Conservation (phyloP, 179 eudicot species). For the Actinidia chinensis region DNA sequence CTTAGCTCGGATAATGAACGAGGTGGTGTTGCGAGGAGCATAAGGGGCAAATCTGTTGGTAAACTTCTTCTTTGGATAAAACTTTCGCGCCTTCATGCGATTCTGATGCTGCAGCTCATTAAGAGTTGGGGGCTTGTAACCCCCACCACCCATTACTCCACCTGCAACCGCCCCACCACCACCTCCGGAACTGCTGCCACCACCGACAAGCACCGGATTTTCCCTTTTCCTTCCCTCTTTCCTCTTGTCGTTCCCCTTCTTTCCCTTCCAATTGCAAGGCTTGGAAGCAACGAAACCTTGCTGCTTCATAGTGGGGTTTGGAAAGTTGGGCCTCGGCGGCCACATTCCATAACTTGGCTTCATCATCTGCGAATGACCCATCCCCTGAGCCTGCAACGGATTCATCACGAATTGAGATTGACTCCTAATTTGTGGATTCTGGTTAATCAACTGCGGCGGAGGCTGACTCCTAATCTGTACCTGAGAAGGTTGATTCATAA, state of each 20-base stretch:
- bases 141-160: constrained; percentile 22
- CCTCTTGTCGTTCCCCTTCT: constrained; percentile 63
- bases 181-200: constrained; percentile 12
- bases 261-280: constrained; percentile 66
- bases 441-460: constrained; percentile 25
- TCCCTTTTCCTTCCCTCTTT: constrained; percentile 42
- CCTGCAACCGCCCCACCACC: constrained; percentile 19
- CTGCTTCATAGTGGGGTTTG: constrained; percentile 44
- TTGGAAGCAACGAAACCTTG: constrained; percentile 34
- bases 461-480: constrained; percentile 24
- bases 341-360: constrained; percentile 59
- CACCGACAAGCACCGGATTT: constrained; percentile 15
- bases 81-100: constrained; percentile 65
- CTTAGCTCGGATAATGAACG: constrained; percentile 81
- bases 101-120: constrained; percentile 80
- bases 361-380: constrained; percentile 41
- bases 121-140: constrained; percentile 60
- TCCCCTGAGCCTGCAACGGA: constrained; percentile 31
- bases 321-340: constrained; percentile 42
- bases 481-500: constrained; percentile 17
- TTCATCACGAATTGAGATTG: constrained; percentile 36
- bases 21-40: constrained; percentile 92
- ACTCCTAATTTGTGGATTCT: constrained; percentile 21
- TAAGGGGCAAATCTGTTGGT: constrained; percentile 69
- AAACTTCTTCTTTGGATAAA: constrained; percentile 61